Evolutionary conservation across 257 asterid genomes (phyloP), one percentile per base, ranked within the genome.

Genomic region (Forsythia suspensa): DNA sequence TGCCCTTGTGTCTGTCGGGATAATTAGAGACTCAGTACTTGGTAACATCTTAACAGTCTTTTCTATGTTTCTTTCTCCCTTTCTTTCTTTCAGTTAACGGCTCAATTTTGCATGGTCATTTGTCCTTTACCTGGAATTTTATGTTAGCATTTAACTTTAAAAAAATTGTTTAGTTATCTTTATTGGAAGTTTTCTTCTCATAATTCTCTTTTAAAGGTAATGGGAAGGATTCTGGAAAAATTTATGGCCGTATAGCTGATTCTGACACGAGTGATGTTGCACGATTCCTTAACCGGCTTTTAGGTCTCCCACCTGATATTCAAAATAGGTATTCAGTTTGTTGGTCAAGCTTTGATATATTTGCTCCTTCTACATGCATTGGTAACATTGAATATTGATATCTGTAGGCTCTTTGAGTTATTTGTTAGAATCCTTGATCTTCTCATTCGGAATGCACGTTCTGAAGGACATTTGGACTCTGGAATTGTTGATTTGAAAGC

Each of bases 241-340:
- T 93, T 73, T 83, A 91, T 80, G 98, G 99, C 15, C 97, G 94
- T 42, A 88, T 96, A 83, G 89, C 86, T 80, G 99, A 96, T 82
- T 92, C 98, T 68, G 97, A 96, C 85, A 94, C 90, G 99, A 94
- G 90, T 67, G 98, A 96, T 85, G 98, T 95, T 77, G 98, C 97
- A 72, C 97, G 99, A 77, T 96, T 94, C 79, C 98, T 96, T 76
- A 96, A 96, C 87, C 87, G 97, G 76, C 97, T 96, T 82, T 87
- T 93, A 75, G 99, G 99, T 75, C 92, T 96, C 76, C 96, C 97
- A 76, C 98, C 97, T 71, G 94, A 88, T 73, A 92, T 96, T 77
- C 98, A 96, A 76, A 96, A 96, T 88, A 90, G 99, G 97, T 96
- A 29, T 82, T 79, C 72, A 20, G 48, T 76, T 87, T 77, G 75